Evolutionary conservation across 2,329 filamentous ascomycete genomes (phyloP).

Genomic region (Ophiostoma australiae): DNA sequence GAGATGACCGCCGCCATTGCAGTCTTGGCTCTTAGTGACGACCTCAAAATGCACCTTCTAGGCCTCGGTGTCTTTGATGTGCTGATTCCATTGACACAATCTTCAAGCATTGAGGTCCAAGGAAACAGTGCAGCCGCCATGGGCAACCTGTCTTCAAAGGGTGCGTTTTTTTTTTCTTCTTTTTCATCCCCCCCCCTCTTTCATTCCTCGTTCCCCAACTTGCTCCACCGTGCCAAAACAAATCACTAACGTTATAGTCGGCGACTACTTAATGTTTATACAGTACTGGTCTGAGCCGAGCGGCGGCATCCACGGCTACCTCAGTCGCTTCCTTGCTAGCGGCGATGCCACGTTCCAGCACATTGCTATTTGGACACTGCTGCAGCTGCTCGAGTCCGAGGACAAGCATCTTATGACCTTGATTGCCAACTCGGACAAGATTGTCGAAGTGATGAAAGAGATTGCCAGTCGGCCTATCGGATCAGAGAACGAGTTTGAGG

Average conservation of each 20-base stretch:
- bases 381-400: slow-evolving; percentile 92
- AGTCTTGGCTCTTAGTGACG: slow-evolving; percentile 89
- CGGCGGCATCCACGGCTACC: slow-evolving; percentile 91
- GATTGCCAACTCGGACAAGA: slow-evolving; percentile 84
- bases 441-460: slow-evolving; percentile 84
- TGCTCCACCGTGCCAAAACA: neutral
- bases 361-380: slow-evolving; percentile 95
- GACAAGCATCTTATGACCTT: slow-evolving; percentile 82
- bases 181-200: too few species aligned
- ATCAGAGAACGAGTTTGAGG: slow-evolving; percentile 77
- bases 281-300: slow-evolving; percentile 89
- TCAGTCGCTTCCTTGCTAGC: slow-evolving; percentile 86
- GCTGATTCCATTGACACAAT: slow-evolving; percentile 89
- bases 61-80: slow-evolving; percentile 95
- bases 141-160: slow-evolving; percentile 95
- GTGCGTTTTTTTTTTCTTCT: slow-evolving; percentile 44
- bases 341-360: slow-evolving; percentile 98
- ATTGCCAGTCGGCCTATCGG: slow-evolving; percentile 89
- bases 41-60: slow-evolving; percentile 85
- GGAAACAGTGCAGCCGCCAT: slow-evolving; percentile 95
- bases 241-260: slow-evolving; percentile 55
- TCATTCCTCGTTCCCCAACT: neutral
- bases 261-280: slow-evolving; percentile 93
- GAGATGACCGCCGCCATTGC: slow-evolving; percentile 99
- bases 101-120: slow-evolving; percentile 94